Percentiles rank a stretch among this genome's conserved stretches.
These are phyloP conservation scores for Solanum clarkiae DNA, from an alignment of 257 asterid species.

Conservation along the genomic window DNA sequence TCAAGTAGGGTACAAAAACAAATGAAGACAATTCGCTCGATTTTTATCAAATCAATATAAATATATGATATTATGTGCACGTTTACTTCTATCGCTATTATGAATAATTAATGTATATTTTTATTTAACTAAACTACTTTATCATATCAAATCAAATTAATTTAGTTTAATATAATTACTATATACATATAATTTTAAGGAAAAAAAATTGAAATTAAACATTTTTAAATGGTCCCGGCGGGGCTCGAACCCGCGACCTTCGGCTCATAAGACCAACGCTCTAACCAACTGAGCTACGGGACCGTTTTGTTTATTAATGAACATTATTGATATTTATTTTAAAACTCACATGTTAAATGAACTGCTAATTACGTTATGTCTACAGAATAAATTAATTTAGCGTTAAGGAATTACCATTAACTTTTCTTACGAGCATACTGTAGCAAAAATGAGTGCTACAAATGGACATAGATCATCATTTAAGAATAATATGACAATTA, in stretches of 20 bases:
- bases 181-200: too few species aligned
- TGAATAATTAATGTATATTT: neutral
- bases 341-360: neutral
- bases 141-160: neutral
- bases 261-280: slow-evolving; percentile 99
- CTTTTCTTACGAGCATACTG: neutral
- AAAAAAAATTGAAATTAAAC: too few species aligned
- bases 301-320: neutral
- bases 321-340: too few species aligned
- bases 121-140: neutral
- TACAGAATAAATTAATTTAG: neutral
- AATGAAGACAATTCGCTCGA: neutral
- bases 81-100: neutral
- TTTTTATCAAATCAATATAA: neutral
- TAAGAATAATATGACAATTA: neutral
- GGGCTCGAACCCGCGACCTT: slow-evolving; percentile 99
- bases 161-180: neutral
- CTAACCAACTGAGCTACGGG: slow-evolving; percentile 99
- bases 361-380: neutral
- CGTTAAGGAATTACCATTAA: neutral
- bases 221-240: slow-evolving; percentile 60
- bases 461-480: neutral
- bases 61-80: neutral
- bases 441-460: neutral
- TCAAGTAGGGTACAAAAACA: neutral